Evolutionary conservation across 2,329 filamentous ascomycete species (phyloP).

Genomic region (Stachybotrys chlorohalonatus): DNA sequence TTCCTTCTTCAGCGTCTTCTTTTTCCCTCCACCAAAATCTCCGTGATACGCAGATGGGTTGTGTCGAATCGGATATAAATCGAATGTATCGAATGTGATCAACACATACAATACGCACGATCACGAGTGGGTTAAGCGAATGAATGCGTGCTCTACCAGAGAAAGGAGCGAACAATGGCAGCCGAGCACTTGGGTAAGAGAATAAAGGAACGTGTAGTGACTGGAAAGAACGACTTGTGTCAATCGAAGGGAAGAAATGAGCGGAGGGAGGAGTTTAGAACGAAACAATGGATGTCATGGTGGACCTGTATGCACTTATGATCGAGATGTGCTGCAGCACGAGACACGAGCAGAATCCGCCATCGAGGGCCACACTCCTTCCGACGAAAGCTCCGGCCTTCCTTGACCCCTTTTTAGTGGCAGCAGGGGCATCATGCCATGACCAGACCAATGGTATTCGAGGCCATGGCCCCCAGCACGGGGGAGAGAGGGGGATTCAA

Average conservation of each 20-base stretch:
- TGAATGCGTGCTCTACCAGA: neutral
- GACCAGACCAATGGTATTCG: neutral
- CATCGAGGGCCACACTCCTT: neutral
- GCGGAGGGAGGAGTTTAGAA: neutral
- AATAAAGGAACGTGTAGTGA: neutral
- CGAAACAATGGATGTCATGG: neutral
- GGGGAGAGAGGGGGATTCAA: too few species aligned
- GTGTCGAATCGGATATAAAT: neutral
- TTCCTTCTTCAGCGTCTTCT: neutral
- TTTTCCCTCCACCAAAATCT: too few species aligned
- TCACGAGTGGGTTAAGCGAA: neutral
- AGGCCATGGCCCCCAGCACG: too few species aligned
- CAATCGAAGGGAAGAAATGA: neutral
- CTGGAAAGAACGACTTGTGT: neutral
- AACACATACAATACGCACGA: neutral
- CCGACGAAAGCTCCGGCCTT: neutral
- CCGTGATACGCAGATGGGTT: neutral
- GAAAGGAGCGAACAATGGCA: neutral
- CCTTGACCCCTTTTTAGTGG: neutral
- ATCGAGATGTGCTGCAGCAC: neutral
- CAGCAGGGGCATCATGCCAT: neutral
- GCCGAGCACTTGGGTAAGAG: neutral
- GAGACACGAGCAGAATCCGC: neutral
- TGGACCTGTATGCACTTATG: neutral
- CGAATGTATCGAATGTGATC: neutral